These are phyloP conservation scores for Naganishia cerealis DNA, from an alignment of 1,284 basidiomycete genomes.

Conservation along the genomic window DNA sequence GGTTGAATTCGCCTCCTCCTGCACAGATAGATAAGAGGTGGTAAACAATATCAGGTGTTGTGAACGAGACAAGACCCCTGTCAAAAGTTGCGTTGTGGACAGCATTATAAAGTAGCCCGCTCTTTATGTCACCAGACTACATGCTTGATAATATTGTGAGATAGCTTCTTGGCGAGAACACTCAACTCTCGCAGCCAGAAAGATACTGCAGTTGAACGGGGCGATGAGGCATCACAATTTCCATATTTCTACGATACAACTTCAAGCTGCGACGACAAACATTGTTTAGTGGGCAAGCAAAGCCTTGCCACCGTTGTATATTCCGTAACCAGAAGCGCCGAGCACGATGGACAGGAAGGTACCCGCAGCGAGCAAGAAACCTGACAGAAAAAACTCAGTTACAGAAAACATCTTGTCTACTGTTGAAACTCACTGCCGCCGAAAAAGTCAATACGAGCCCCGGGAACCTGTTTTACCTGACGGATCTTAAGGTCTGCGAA, in stretches of 20 bases:
- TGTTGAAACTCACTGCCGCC: conserved; percentile 28
- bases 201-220: no score
- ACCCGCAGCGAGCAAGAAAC: conserved; percentile 29
- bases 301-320: conserved; percentile 26
- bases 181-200: no score
- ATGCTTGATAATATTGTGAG: neutral
- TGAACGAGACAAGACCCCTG: no score
- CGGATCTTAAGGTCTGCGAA: conserved; percentile 9
- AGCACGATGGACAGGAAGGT: conserved; percentile 23
- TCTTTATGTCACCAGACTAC: no score
- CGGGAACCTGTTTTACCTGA: conserved; percentile 15
- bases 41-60: neutral
- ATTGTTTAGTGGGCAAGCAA: neutral
- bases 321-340: conserved; percentile 21
- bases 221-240: no score
- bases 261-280: neutral
- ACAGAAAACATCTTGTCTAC: neutral
- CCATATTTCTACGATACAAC: neutral
- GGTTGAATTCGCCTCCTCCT: neutral
- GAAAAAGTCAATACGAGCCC: conserved; percentile 30
- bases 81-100: no score
- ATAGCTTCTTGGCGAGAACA: neutral
- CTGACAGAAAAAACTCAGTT: conserved; percentile 1
- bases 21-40: neutral
- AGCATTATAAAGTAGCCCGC: no score